Conservation (phyloP, 352 stramenopile species). For the Phytopythium oedochilum region DNA sequence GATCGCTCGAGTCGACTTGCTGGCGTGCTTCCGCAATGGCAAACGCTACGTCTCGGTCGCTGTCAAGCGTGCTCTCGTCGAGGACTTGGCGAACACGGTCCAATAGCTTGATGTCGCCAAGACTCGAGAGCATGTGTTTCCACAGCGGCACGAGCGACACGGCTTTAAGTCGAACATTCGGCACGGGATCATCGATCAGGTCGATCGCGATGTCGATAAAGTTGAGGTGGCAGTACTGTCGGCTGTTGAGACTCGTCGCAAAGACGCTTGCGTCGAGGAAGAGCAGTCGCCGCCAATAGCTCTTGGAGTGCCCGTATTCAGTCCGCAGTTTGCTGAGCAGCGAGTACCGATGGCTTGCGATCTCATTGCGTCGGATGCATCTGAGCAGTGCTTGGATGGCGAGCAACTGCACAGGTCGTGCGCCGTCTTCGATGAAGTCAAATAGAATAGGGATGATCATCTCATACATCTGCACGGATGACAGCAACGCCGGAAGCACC, state of each 20-base stretch:
- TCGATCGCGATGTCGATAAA: slow-evolving; percentile 77
- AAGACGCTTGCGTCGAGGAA: slow-evolving; percentile 69
- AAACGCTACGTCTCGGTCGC: slow-evolving; percentile 62
- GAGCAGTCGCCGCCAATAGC: slow-evolving; percentile 71
- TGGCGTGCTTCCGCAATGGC: slow-evolving; percentile 39
- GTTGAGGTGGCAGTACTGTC: slow-evolving; percentile 68
- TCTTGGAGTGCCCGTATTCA: slow-evolving; percentile 70
- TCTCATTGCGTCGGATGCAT: slow-evolving; percentile 67
- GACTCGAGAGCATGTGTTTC: slow-evolving; percentile 47
- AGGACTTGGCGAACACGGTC: slow-evolving; percentile 68
- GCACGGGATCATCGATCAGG: slow-evolving; percentile 63
- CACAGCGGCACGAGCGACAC: slow-evolving; percentile 57
- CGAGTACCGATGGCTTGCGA: slow-evolving; percentile 60
- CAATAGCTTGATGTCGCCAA: slow-evolving; percentile 67
- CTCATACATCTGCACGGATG: slow-evolving; percentile 62
- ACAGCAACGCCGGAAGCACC: slow-evolving; percentile 52
- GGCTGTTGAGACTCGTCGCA: slow-evolving; percentile 59
- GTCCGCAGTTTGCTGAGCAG: slow-evolving; percentile 60
- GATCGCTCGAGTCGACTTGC: slow-evolving; percentile 32
- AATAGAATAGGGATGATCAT: slow-evolving; percentile 75
- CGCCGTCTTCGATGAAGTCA: slow-evolving; percentile 71
- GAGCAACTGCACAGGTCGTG: slow-evolving; percentile 63
- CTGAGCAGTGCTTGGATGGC: slow-evolving; percentile 61
- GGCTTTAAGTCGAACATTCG: slow-evolving; percentile 75
- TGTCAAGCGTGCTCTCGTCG: slow-evolving; percentile 51